Percentiles rank a stretch among this genome's conserved stretches.
Evolutionary conservation across 495 filamentous ascomycete genomes (phyloP).

Genomic region (Penicillium angulare): DNA sequence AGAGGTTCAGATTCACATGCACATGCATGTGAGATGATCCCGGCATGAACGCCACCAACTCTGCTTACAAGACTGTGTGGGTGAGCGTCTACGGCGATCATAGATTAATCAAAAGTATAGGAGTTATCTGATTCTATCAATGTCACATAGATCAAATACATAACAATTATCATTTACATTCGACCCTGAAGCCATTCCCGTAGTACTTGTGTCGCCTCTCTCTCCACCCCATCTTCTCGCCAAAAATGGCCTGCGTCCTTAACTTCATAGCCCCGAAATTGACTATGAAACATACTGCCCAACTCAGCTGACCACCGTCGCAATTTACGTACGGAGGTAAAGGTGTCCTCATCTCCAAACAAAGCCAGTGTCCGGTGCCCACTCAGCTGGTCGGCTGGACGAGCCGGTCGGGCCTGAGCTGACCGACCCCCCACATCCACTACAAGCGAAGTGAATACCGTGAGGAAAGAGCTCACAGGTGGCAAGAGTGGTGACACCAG

Average conservation of each 20-base stretch:
- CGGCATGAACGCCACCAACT: too few species aligned
- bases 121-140: too few species aligned
- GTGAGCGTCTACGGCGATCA: too few species aligned
- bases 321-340: slow-evolving; percentile 68
- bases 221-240: slow-evolving; percentile 62
- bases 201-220: slow-evolving; percentile 47
- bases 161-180: too few species aligned
- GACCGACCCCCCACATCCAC: slow-evolving; percentile 24
- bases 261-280: slow-evolving; percentile 58
- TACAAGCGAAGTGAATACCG: slow-evolving; percentile 46
- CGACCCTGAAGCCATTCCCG: slow-evolving; percentile 39
- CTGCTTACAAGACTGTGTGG: too few species aligned
- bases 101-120: too few species aligned
- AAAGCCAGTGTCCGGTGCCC: slow-evolving; percentile 64
- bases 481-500: slow-evolving; percentile 78
- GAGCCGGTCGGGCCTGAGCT: slow-evolving; percentile 31
- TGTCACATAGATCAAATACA: too few species aligned
- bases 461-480: slow-evolving; percentile 57
- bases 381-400: slow-evolving; percentile 53
- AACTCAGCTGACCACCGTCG: slow-evolving; percentile 67
- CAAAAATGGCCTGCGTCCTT: slow-evolving; percentile 81
- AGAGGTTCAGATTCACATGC: too few species aligned
- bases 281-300: slow-evolving; percentile 29
- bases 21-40: too few species aligned
- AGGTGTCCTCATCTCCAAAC: slow-evolving; percentile 72